A percentile compares a stretch with the other conserved stretches of the same genome.
These are phyloP conservation scores for Endocalyx cinctus DNA, from an alignment of 2,329 filamentous ascomycete species.

Conservation along the genomic window DNA sequence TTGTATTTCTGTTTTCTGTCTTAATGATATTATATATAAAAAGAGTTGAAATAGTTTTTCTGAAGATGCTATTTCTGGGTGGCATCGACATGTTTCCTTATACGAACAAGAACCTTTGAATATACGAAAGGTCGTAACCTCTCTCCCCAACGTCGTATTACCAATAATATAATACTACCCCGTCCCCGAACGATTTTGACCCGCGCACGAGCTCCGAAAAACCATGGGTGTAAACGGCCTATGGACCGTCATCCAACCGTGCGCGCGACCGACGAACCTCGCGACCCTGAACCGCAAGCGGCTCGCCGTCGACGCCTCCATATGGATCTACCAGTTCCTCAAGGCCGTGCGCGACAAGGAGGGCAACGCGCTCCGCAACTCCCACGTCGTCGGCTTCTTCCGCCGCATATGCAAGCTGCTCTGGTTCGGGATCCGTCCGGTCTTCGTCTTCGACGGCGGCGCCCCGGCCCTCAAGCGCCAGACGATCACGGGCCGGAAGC, in stretches of 20 bases:
- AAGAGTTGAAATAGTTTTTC: too few relatives aligned
- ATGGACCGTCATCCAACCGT: constrained; percentile 94
- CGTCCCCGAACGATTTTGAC: too few relatives aligned
- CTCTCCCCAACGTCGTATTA: too few relatives aligned
- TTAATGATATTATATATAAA: too few relatives aligned
- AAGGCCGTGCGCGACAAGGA: constrained; percentile 99
- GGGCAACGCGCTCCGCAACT: constrained; percentile 92
- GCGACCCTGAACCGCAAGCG: constrained; percentile 95
- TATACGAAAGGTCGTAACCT: too few relatives aligned
- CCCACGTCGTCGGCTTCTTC: constrained; percentile 96
- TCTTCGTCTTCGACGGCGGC: constrained; percentile 97
- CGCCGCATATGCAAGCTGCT: constrained; percentile 95
- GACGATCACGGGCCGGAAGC: constrained; percentile 76
- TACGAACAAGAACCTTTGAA: too few relatives aligned
- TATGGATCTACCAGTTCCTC: constrained; percentile 99
- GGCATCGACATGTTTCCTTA: too few relatives aligned
- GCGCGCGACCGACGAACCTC: constrained; percentile 91
- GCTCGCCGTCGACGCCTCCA: constrained; percentile 93
- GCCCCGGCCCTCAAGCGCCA: constrained; percentile 87
- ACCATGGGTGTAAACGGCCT: constrained; percentile 95
- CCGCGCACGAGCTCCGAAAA: too few relatives aligned
- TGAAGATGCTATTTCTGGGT: too few relatives aligned
- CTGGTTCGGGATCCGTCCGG: constrained; percentile 92
- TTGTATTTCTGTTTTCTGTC: too few relatives aligned
- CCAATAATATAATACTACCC: too few relatives aligned